These are phyloP conservation scores for Beauveria rudraprayagi DNA, from an alignment of 2,329 filamentous ascomycete genomes.

Conservation along the genomic window DNA sequence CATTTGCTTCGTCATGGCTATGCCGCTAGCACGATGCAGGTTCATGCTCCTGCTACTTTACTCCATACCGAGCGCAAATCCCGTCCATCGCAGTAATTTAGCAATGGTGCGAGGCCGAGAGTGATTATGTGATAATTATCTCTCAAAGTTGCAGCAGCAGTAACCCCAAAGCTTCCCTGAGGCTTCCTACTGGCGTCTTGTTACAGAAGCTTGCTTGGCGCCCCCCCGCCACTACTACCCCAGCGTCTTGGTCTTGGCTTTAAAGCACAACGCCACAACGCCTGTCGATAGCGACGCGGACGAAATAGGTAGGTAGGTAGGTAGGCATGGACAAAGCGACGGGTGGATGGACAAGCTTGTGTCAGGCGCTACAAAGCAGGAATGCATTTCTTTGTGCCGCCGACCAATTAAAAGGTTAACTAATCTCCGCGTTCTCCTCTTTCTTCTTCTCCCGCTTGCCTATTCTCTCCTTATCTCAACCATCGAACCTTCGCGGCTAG, in stretches of 20 bases:
- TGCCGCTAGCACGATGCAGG: background rate
- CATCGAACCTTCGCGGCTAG: background rate
- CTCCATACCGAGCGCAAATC: too few relatives aligned
- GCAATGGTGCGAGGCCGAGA: too few relatives aligned
- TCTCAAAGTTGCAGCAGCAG: background rate
- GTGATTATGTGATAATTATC: too few relatives aligned
- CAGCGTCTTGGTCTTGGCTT: background rate
- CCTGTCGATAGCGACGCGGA: background rate
- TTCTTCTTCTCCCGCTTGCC: background rate
- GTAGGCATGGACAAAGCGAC: background rate
- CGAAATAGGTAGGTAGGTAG: conserved; percentile 3
- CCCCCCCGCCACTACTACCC: background rate
- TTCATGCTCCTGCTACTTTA: too few relatives aligned
- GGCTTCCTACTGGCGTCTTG: background rate
- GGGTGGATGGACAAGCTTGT: background rate
- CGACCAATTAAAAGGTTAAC: background rate
- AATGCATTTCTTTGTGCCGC: background rate
- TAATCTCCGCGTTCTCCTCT: background rate
- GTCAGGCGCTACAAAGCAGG: background rate
- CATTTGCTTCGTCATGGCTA: background rate
- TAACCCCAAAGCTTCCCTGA: background rate
- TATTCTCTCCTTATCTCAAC: background rate
- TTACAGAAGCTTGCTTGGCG: background rate
- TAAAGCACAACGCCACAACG: background rate
- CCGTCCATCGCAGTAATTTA: too few relatives aligned